phyloP scores from a whole-genome alignment of 2,329 filamentous ascomycete genomes.

The Fusarium tanahbumbuense region DNA sequence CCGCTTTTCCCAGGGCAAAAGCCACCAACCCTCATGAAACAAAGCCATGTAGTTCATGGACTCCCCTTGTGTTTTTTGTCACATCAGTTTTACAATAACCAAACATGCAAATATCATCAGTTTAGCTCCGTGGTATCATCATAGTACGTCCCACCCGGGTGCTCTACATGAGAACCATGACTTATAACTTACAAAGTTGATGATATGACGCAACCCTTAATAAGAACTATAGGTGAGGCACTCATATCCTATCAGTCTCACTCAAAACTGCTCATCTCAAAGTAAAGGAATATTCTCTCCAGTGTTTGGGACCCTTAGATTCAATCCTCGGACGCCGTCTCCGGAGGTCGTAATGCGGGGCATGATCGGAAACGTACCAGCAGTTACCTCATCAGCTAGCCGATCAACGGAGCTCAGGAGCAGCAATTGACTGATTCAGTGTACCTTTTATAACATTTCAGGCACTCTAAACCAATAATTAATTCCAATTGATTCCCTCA shows the following conservation, averaged over 20 bases:
- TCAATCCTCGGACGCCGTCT: slow-evolving; percentile 16
- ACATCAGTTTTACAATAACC: not conserved
- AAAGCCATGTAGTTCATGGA: not conserved
- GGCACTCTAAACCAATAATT: not conserved
- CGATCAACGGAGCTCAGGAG: slow-evolving; percentile 42
- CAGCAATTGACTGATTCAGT: slow-evolving; percentile 22
- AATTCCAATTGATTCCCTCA: slow-evolving; percentile 7
- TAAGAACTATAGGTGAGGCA: not conserved
- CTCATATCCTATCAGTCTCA: too few relatives aligned
- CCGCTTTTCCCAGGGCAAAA: not conserved
- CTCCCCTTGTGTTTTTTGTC: not conserved
- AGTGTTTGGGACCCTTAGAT: not conserved
- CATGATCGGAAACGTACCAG: not conserved
- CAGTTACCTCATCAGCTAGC: slow-evolving; percentile 40
- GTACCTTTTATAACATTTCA: not conserved
- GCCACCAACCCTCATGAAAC: not conserved
- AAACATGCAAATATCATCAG: not conserved
- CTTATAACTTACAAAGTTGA: not conserved
- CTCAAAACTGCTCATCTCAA: not conserved
- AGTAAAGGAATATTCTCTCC: not conserved
- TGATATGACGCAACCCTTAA: not conserved
- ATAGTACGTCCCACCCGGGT: not conserved
- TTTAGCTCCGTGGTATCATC: not conserved
- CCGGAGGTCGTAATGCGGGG: slow-evolving; percentile 39
- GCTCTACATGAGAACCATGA: not conserved